These are phyloP conservation scores for Coprinopsis strossmayeri DNA, from an alignment of 768 basidiomycete species.

Conservation along the genomic window DNA sequence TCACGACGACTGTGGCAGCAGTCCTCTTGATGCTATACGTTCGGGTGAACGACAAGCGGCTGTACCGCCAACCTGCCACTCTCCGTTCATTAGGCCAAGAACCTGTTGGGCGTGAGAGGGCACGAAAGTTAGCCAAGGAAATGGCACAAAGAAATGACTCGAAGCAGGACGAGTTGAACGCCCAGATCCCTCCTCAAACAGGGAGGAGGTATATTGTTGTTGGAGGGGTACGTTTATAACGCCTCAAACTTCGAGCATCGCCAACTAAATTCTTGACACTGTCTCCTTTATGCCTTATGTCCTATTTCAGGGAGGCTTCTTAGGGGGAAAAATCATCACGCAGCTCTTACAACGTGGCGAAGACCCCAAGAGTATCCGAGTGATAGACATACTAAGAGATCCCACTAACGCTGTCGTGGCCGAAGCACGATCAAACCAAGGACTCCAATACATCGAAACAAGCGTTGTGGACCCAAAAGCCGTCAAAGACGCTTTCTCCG, in stretches of 20 bases:
- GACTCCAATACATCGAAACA: constrained; percentile 51
- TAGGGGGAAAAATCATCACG: constrained; percentile 73
- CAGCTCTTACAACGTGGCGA: constrained; percentile 68
- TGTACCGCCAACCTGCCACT: too few species aligned
- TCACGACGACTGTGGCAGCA: too few species aligned
- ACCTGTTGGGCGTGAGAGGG: too few species aligned
- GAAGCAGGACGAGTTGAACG: constrained; percentile 18
- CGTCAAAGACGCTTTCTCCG: constrained; percentile 54
- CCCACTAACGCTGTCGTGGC: constrained; percentile 53
- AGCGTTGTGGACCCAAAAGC: constrained; percentile 51
- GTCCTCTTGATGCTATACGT: too few species aligned
- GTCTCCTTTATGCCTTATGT: not conserved
- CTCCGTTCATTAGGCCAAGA: too few species aligned
- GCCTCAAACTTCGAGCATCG: too few species aligned
- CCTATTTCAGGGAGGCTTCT: constrained; percentile 54
- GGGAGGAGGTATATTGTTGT: constrained; percentile 72
- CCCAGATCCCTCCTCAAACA: constrained; percentile 58
- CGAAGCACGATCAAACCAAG: constrained; percentile 43
- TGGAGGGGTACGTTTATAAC: constrained; percentile 62
- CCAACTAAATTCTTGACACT: too few species aligned
- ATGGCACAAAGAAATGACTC: too few species aligned
- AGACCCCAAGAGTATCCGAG: constrained; percentile 53
- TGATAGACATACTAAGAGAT: constrained; percentile 53
- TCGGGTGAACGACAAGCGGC: too few species aligned
- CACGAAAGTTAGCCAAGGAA: too few species aligned